Evolutionary conservation across 2,329 filamentous ascomycete genomes (phyloP).

Genomic region (Paecilomyces dactylethromorphus): DNA sequence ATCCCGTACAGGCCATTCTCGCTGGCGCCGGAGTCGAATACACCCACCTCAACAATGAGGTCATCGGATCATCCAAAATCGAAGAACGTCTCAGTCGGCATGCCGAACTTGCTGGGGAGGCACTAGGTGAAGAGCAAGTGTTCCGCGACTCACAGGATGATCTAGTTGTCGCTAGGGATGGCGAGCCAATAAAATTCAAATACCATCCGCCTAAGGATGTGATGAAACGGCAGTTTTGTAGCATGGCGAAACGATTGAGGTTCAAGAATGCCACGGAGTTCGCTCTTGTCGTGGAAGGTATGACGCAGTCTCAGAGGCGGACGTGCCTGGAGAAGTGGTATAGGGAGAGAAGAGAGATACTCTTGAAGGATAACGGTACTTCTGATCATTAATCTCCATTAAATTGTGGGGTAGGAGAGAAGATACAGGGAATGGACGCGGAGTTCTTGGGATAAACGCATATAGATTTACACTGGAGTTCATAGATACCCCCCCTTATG

Average conservation of each 20-base stretch:
- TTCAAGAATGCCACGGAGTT: conserved; percentile 74
- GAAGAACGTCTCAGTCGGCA: conserved; percentile 75
- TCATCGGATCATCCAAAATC: conserved; percentile 86
- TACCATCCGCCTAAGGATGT: conserved; percentile 73
- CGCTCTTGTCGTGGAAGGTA: conserved; percentile 81
- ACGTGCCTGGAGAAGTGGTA: conserved; percentile 80
- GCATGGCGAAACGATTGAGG: conserved; percentile 75
- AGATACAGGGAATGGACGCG: background rate
- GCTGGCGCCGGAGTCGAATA: conserved; percentile 85
- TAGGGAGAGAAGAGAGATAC: conserved; percentile 52
- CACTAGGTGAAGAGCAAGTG: conserved; percentile 27
- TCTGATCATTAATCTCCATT: background rate
- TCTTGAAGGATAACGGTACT: conserved; percentile 11
- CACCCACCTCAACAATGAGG: conserved; percentile 92
- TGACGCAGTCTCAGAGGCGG: conserved; percentile 76
- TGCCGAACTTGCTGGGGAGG: conserved; percentile 49
- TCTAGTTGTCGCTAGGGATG: conserved; percentile 16
- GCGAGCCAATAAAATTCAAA: conserved; percentile 45
- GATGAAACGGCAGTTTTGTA: conserved; percentile 76
- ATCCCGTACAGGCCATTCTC: conserved; percentile 84
- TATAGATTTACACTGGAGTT: background rate
- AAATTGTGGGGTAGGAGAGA: background rate
- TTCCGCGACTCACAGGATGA: conserved; percentile 21
- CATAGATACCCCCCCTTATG: background rate
- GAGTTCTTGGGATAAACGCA: background rate